A percentile compares a stretch with the other conserved stretches of the same genome.
Conservation (phyloP, 2,329 filamentous ascomycete species). For the Claviceps quebecensis region DNA sequence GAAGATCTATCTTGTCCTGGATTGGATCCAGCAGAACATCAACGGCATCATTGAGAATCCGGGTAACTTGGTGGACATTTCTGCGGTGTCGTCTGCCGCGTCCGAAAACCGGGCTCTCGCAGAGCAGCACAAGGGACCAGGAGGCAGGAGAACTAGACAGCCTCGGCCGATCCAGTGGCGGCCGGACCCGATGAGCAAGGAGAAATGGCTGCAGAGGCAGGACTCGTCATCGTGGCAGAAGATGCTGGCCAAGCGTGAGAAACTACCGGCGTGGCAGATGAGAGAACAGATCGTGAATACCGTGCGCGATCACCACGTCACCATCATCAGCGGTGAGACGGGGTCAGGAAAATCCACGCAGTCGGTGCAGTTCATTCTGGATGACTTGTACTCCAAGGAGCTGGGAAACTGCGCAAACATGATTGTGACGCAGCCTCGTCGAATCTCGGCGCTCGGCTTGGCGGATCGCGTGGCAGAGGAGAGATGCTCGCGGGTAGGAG, state of each 20-base stretch:
- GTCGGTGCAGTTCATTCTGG: conserved; percentile 87
- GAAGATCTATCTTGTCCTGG: conserved; percentile 73
- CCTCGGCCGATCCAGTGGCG: conserved; percentile 51
- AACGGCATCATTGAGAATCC: conserved; percentile 73
- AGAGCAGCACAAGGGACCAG: conserved; percentile 12
- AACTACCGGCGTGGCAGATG: conserved; percentile 77
- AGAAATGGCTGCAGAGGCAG: conserved; percentile 59
- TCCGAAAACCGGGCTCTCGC: conserved; percentile 32
- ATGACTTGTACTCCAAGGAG: conserved; percentile 67
- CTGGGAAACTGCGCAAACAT: conserved; percentile 74
- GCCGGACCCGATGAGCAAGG: conserved; percentile 43
- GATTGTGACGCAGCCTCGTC: conserved; percentile 85
- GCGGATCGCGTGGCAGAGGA: conserved; percentile 93
- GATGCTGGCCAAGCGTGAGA: conserved; percentile 60
- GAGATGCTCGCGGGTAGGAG: conserved; percentile 64
- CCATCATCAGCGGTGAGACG: conserved; percentile 93
- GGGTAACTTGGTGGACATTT: conserved; percentile 71
- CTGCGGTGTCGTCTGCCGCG: conserved; percentile 57
- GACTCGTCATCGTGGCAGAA: conserved; percentile 49
- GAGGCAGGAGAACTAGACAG: conserved; percentile 23
- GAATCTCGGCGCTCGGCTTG: conserved; percentile 86
- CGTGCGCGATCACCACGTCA: conserved; percentile 69
- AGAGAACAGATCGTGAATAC: conserved; percentile 62
- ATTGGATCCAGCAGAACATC: conserved; percentile 82
- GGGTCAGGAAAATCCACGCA: conserved; percentile 96